Evolutionary conservation across 345 rosid species (phyloP).

Genomic region (Punica granatum): DNA sequence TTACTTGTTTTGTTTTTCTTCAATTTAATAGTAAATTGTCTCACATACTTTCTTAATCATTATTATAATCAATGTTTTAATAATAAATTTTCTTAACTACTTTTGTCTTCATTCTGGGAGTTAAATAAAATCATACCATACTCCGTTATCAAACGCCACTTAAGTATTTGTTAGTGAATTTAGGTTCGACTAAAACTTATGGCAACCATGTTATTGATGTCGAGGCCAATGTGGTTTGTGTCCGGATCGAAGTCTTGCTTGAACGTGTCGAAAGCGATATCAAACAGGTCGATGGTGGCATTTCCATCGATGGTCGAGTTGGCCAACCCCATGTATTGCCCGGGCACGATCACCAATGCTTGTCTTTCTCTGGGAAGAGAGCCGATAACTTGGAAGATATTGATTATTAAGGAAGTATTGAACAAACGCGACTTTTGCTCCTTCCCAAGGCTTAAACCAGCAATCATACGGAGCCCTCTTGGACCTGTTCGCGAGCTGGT

Average conservation of each 20-base stretch:
- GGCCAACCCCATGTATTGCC: slow-evolving; percentile 32
- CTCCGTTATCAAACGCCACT: too few species aligned
- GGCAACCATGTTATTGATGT: too few species aligned
- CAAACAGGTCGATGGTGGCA: slow-evolving; percentile 24
- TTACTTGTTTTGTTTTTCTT: too few species aligned
- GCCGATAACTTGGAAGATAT: slow-evolving; percentile 14
- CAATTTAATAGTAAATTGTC: too few species aligned
- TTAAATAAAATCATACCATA: too few species aligned
- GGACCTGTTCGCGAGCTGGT: slow-evolving; percentile 14
- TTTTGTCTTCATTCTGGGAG: too few species aligned
- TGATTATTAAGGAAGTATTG: slow-evolving; percentile 29
- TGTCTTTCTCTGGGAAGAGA: slow-evolving; percentile 24
- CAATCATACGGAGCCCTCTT: slow-evolving; percentile 19
- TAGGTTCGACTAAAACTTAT: too few species aligned
- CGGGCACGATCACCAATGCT: slow-evolving; percentile 31
- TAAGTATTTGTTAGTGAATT: too few species aligned
- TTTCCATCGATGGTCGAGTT: slow-evolving; percentile 26
- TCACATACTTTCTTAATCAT: too few species aligned
- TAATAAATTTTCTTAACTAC: too few species aligned
- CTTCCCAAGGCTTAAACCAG: slow-evolving; percentile 23
- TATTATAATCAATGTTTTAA: too few species aligned
- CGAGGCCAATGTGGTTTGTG: slow-evolving; percentile 51
- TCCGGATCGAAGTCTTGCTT: slow-evolving; percentile 51
- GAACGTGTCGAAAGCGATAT: slow-evolving; percentile 49
- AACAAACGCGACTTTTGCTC: slow-evolving; percentile 23